phyloP scores from a whole-genome alignment of 1,284 basidiomycete species.

The Leccinum fuscescens region DNA sequence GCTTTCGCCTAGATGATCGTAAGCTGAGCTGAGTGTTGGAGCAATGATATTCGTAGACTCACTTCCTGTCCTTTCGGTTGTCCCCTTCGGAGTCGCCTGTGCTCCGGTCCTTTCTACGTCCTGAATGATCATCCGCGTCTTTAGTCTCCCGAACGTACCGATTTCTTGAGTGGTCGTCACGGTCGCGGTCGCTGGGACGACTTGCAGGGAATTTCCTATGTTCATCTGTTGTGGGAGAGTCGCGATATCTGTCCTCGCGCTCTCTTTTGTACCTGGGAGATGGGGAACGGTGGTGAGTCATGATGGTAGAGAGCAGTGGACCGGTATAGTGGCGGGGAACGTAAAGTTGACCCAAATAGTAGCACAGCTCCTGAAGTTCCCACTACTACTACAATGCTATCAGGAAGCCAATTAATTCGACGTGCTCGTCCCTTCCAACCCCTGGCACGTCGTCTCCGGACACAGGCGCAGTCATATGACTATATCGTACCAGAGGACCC shows the following conservation, averaged over 20 bases:
- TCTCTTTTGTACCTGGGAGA: constrained; percentile 46
- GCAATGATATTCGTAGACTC: constrained; percentile 24
- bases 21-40: constrained; percentile 7
- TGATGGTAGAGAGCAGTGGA: constrained; percentile 12
- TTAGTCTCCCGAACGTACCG: constrained; percentile 39
- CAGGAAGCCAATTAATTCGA: constrained; percentile 18
- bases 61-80: constrained; percentile 63
- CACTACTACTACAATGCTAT: constrained; percentile 16
- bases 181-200: constrained; percentile 42
- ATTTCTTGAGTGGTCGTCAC: constrained; percentile 34
- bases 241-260: constrained; percentile 30
- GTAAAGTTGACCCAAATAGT: background rate
- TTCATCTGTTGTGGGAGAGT: constrained; percentile 30
- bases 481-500: constrained; percentile 35
- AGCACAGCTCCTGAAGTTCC: constrained; percentile 9
- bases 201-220: constrained; percentile 39
- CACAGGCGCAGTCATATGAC: constrained; percentile 44
- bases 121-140: constrained; percentile 40
- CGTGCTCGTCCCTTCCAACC: constrained; percentile 22
- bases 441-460: constrained; percentile 36
- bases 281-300: constrained; percentile 39
- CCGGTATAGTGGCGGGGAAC: constrained; percentile 1
- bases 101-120: constrained; percentile 46
- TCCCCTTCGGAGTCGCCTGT: constrained; percentile 40
- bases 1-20: constrained; percentile 56